phyloP scores from a whole-genome alignment of 805 yeast species.

The Saccharomycopsis sp. region DNA sequence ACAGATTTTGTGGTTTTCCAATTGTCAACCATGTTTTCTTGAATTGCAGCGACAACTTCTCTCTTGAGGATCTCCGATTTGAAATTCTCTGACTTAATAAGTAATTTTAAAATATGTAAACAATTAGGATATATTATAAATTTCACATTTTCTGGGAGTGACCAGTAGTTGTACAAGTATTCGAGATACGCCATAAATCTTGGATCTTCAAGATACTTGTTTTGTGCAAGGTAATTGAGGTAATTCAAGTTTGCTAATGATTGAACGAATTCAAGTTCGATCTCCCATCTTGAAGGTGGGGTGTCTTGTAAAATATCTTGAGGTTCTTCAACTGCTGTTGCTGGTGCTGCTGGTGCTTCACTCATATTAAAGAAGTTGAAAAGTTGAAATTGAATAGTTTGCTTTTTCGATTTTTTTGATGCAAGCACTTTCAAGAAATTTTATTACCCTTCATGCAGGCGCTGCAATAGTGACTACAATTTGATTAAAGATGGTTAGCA shows the following conservation, averaged over 20 bases:
- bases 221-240: conserved; percentile 67
- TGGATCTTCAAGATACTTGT: conserved; percentile 54
- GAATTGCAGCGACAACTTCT: conserved; percentile 18
- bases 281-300: conserved; percentile 72
- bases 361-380: not conserved
- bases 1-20: conserved; percentile 18
- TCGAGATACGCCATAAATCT: conserved; percentile 56
- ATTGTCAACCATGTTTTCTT: conserved; percentile 19
- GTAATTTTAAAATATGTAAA: conserved; percentile 56
- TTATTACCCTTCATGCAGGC: no score
- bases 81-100: conserved; percentile 21
- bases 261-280: conserved; percentile 77
- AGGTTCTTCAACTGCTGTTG: no score
- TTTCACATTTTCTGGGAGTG: conserved; percentile 54
- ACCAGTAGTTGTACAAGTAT: conserved; percentile 69
- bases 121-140: conserved; percentile 71
- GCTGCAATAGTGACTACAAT: no score
- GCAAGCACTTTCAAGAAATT: no score
- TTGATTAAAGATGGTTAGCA: no score
- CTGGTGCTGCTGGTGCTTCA: not conserved
- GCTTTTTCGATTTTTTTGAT: no score
- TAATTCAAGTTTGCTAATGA: conserved; percentile 72
- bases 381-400: no score
- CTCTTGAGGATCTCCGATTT: conserved; percentile 16
- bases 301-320: not conserved